These are phyloP conservation scores for Chlorella vulgaris DNA, from an alignment of 139 green algal species.

Conservation along the genomic window DNA sequence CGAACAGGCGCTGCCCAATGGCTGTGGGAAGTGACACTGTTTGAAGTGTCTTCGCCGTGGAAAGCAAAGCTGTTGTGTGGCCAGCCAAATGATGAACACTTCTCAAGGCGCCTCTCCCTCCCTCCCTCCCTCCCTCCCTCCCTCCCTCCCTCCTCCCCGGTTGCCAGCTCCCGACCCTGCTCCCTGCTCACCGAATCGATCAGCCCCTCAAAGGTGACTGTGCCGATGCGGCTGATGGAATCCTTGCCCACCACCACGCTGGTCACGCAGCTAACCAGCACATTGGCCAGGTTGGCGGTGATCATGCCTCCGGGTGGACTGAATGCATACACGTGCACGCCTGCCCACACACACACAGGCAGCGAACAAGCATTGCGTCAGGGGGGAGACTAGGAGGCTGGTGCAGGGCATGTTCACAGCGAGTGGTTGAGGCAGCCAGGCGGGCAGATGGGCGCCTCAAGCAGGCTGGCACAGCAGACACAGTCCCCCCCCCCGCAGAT, in stretches of 20 bases:
- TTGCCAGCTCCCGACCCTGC: neutral
- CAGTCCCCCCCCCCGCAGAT: too few species aligned
- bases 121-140: too few species aligned
- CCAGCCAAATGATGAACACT: too few species aligned
- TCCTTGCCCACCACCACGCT: constrained; percentile 28
- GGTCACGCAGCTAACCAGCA: constrained; percentile 15
- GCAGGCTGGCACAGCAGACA: too few species aligned
- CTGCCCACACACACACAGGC: neutral
- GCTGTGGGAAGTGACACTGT: too few species aligned
- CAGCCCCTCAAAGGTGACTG: constrained; percentile 25
- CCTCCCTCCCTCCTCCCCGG: neutral
- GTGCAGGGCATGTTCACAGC: neutral
- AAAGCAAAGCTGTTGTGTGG: neutral
- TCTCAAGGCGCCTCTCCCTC: too few species aligned
- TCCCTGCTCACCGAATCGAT: constrained; percentile 11
- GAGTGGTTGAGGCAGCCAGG: neutral
- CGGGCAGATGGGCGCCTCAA: neutral
- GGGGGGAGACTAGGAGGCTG: neutral
- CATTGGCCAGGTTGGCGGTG: constrained; percentile 7
- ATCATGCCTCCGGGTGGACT: constrained; percentile 29
- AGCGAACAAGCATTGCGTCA: too few species aligned
- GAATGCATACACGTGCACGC: constrained; percentile 3
- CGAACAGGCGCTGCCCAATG: too few species aligned
- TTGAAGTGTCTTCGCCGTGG: too few species aligned
- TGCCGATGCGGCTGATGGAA: constrained; percentile 2